These are phyloP conservation scores for Phytophthora podocarpi DNA, from an alignment of 352 stramenopile species.

Conservation along the genomic window DNA sequence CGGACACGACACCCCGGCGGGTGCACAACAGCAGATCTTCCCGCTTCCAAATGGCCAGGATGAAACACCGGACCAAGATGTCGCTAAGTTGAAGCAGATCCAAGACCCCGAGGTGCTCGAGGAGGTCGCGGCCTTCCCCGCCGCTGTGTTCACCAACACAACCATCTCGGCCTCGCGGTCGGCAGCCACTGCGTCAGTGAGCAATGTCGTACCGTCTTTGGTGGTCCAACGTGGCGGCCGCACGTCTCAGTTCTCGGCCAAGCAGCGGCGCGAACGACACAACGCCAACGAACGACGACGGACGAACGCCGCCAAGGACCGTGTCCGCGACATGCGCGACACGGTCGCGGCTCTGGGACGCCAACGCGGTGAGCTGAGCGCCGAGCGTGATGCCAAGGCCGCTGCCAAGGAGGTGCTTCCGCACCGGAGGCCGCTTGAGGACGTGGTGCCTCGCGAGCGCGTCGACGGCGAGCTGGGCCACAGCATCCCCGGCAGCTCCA, in stretches of 20 bases:
- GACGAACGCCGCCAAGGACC: slow-evolving; percentile 50
- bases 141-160: slow-evolving; percentile 38
- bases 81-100: slow-evolving; percentile 30
- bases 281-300: slow-evolving; percentile 52
- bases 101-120: slow-evolving; percentile 35
- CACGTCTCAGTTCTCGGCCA: slow-evolving; percentile 48
- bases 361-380: slow-evolving; percentile 27
- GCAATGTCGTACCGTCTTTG: slow-evolving; percentile 7
- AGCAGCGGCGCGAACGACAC: slow-evolving; percentile 49
- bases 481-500: slow-evolving; percentile 34
- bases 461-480: slow-evolving; percentile 21
- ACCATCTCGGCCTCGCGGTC: slow-evolving; percentile 37
- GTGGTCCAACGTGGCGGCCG: slow-evolving; percentile 30
- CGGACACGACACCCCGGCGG: slow-evolving; percentile 29
- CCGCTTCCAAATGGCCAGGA: slow-evolving; percentile 34
- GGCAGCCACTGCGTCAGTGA: background rate
- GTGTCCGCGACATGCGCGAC: slow-evolving; percentile 48
- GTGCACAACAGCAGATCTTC: slow-evolving; percentile 33
- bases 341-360: slow-evolving; percentile 29
- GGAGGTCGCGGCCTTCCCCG: slow-evolving; percentile 34
- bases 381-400: slow-evolving; percentile 28
- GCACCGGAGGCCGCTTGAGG: slow-evolving; percentile 23
- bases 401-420: slow-evolving; percentile 21
- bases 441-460: slow-evolving; percentile 25
- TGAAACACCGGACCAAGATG: slow-evolving; percentile 23